phyloP scores from a whole-genome alignment of 306 rosid genomes.

The Cicer arietinum region DNA sequence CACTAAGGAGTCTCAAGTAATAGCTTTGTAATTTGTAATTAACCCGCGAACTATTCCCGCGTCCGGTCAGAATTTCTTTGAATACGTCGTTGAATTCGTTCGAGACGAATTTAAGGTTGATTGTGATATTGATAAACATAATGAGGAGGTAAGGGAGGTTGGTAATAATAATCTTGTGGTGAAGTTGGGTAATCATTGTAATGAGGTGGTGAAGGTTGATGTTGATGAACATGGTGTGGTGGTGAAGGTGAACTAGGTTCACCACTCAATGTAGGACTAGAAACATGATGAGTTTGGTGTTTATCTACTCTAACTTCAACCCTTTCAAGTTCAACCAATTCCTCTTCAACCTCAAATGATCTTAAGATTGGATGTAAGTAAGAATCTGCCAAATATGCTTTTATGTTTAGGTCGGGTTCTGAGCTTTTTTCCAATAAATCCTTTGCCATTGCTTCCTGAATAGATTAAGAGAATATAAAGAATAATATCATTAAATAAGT shows the following conservation, averaged over 20 bases:
- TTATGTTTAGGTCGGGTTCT: conserved; percentile 74
- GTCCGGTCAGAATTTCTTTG: too few relatives aligned
- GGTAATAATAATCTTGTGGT: conserved; percentile 57
- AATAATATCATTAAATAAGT: neutral
- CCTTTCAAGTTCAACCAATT: conserved; percentile 44
- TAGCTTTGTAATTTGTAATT: too few relatives aligned
- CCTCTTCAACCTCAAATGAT: conserved; percentile 72
- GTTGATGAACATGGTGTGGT: conserved; percentile 46
- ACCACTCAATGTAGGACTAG: conserved; percentile 54
- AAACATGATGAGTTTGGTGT: conserved; percentile 54
- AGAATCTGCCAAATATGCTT: conserved; percentile 83
- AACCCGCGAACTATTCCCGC: too few relatives aligned
- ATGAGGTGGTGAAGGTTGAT: conserved; percentile 46
- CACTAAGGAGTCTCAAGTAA: too few relatives aligned
- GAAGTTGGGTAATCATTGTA: conserved; percentile 43
- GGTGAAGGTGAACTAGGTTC: conserved; percentile 70
- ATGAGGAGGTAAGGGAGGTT: conserved; percentile 57
- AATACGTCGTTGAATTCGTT: too few relatives aligned
- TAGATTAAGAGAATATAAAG: neutral
- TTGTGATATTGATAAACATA: conserved; percentile 55
- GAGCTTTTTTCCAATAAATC: conserved; percentile 67
- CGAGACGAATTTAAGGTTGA: conserved; percentile 43
- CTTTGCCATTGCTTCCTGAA: conserved; percentile 92
- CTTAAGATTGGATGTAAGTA: conserved; percentile 93
- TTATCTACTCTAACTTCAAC: conserved; percentile 81